Percentiles rank a stretch among this genome's conserved stretches.
Evolutionary conservation across 139 green algal genomes (phyloP).

Genomic region (Chlamydomonas schloesseri): DNA sequence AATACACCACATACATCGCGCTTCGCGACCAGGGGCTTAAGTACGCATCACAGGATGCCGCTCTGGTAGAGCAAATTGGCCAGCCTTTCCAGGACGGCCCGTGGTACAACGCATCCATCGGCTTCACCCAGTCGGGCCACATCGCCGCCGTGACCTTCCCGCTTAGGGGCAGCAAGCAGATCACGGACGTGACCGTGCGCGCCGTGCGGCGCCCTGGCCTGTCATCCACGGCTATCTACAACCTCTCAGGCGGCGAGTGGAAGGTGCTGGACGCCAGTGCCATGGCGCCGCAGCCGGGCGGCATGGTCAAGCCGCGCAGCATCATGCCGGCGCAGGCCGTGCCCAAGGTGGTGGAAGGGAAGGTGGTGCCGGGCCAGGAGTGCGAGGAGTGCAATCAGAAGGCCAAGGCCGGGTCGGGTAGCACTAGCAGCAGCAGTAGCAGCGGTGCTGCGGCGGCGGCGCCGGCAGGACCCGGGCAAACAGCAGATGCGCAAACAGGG

Average conservation of each 20-base stretch:
- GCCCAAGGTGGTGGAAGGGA: conserved; percentile 21
- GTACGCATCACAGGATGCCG: conserved; percentile 15
- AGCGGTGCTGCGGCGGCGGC: no score
- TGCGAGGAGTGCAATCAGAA: conserved; percentile 45
- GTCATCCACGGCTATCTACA: conserved; percentile 36
- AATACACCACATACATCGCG: conserved; percentile 47
- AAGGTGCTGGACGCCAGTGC: conserved; percentile 59
- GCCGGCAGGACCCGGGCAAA: no score
- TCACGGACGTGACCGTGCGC: conserved; percentile 59
- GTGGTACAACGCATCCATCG: conserved; percentile 61
- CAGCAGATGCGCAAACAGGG: no score
- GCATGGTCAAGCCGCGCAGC: conserved; percentile 50
- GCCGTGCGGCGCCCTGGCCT: conserved; percentile 7
- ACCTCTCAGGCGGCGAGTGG: conserved; percentile 54
- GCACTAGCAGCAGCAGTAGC: no score
- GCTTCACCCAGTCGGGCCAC: conserved; percentile 47
- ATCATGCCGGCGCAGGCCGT: conserved; percentile 42
- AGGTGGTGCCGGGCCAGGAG: conserved; percentile 12
- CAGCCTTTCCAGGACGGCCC: conserved; percentile 40
- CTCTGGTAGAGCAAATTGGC: conserved; percentile 42
- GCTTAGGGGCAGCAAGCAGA: conserved; percentile 50
- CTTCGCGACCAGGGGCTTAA: conserved; percentile 28
- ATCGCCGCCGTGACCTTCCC: conserved; percentile 54
- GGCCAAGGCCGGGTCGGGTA: neutral
- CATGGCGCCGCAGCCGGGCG: conserved; percentile 54